These are phyloP conservation scores for Peronospora destructor DNA, from an alignment of 352 stramenopile genomes.

Conservation along the genomic window DNA sequence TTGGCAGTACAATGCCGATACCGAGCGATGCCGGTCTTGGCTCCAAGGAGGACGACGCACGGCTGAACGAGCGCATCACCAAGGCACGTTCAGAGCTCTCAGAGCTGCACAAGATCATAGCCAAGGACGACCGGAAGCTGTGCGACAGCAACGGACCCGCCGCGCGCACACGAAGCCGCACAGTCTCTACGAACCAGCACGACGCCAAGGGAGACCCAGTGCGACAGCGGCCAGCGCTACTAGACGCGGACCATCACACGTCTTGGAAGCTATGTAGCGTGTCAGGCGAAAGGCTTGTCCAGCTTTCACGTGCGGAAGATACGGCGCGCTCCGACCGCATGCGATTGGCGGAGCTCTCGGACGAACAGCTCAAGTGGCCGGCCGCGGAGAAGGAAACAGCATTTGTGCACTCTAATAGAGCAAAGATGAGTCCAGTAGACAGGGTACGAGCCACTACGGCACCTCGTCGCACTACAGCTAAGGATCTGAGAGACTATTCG, in stretches of 20 bases:
- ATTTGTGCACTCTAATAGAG: constrained; percentile 4
- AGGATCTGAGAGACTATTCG: constrained; percentile 56
- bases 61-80: constrained; percentile 46
- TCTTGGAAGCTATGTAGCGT: constrained; percentile 28
- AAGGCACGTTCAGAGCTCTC: constrained; percentile 49
- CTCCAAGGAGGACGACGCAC: constrained; percentile 38
- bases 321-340: constrained; percentile 56
- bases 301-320: constrained; percentile 46
- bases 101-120: constrained; percentile 47
- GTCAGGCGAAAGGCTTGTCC: constrained; percentile 39
- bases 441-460: constrained; percentile 28
- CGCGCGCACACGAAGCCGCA: constrained; percentile 26
- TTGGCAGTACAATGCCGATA: constrained; percentile 5
- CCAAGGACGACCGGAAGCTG: constrained; percentile 20
- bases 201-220: constrained; percentile 4
- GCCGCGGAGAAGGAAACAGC: constrained; percentile 16
- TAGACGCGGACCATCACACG: constrained; percentile 28
- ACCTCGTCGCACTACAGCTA: constrained; percentile 39
- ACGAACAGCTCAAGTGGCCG: constrained; percentile 51
- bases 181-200: constrained; percentile 4
- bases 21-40: constrained; percentile 21
- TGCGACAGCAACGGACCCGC: constrained; percentile 24
- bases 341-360: constrained; percentile 65
- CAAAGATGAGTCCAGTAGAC: constrained; percentile 24
- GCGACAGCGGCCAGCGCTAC: background rate